Percentiles rank a stretch among this genome's conserved stretches.
Conservation (phyloP, 768 basidiomycete genomes). For the Rhizopogon salebrosus region DNA sequence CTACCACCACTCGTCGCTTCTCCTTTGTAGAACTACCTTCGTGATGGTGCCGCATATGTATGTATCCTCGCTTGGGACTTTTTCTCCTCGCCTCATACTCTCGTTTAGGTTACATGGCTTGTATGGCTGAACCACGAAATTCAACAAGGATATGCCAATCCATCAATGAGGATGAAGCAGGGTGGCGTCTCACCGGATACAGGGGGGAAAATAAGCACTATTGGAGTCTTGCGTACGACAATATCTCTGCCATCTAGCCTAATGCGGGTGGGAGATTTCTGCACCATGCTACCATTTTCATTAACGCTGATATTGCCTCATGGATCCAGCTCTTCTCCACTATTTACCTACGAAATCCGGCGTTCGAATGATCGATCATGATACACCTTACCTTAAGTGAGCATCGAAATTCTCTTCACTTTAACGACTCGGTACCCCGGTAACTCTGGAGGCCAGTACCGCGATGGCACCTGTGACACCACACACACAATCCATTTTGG, state of each 20-base stretch:
- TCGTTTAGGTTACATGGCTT: conserved; percentile 65
- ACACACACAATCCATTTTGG: conserved; percentile 85
- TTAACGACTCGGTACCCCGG: conserved; percentile 34
- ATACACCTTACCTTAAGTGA: conserved; percentile 52
- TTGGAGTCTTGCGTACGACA: conserved; percentile 84
- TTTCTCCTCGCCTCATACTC: conserved; percentile 8
- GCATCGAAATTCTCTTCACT: conserved; percentile 20
- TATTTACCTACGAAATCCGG: no score
- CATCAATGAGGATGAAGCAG: conserved; percentile 91
- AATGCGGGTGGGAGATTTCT: conserved; percentile 58
- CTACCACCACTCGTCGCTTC: no score
- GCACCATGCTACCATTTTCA: background rate
- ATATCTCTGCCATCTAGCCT: conserved; percentile 82
- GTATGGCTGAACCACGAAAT: conserved; percentile 88
- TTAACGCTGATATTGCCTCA: no score
- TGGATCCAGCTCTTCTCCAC: no score
- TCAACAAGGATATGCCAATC: conserved; percentile 61
- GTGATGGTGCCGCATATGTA: conserved; percentile 84
- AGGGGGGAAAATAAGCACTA: conserved; percentile 67
- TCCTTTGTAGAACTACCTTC: conserved; percentile 46
- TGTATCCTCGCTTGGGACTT: conserved; percentile 27
- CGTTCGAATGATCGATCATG: no score
- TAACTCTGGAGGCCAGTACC: conserved; percentile 88
- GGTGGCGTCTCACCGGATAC: conserved; percentile 74
- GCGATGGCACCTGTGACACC: conserved; percentile 87